Conservation (phyloP, 2,329 filamentous ascomycete species). For the Sporothrix mexicana region DNA sequence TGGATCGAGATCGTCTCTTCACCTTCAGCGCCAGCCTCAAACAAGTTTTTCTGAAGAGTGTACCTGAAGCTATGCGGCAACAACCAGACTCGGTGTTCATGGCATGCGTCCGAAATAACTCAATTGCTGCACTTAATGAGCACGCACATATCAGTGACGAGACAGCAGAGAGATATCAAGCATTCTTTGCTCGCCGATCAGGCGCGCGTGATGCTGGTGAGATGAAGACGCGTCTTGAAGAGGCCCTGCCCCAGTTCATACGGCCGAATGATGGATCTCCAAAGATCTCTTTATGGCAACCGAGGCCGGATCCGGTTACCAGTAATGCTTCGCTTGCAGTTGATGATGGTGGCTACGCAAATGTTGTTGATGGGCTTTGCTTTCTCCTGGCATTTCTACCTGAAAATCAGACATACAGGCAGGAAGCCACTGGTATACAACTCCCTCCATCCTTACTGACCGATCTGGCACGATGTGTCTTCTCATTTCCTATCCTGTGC, state of each 20-base stretch:
- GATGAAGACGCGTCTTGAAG: slow-evolving; percentile 14
- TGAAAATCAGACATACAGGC: neutral
- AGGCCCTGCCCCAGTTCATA: neutral
- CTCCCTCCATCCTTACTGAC: neutral
- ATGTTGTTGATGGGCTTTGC: slow-evolving; percentile 29
- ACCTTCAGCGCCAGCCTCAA: slow-evolving; percentile 40
- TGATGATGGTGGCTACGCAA: neutral
- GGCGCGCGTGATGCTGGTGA: too few relatives aligned
- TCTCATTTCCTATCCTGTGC: slow-evolving; percentile 35
- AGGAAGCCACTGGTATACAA: neutral
- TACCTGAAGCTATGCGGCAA: slow-evolving; percentile 30
- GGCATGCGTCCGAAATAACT: slow-evolving; percentile 23
- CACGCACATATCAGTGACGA: slow-evolving; percentile 26
- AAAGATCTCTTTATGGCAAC: neutral
- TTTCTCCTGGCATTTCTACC: slow-evolving; percentile 34
- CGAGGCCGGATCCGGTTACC: neutral
- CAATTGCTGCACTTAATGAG: slow-evolving; percentile 5
- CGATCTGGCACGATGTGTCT: slow-evolving; percentile 34
- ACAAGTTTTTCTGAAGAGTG: slow-evolving; percentile 37
- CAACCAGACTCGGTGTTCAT: slow-evolving; percentile 31
- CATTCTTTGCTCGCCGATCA: slow-evolving; percentile 31
- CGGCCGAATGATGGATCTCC: neutral
- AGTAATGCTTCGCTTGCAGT: neutral
- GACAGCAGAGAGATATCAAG: slow-evolving; percentile 29
- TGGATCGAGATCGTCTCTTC: slow-evolving; percentile 38